Evolutionary conservation across 768 basidiomycete genomes (phyloP).

Genomic region (Megacollybia marginata): DNA sequence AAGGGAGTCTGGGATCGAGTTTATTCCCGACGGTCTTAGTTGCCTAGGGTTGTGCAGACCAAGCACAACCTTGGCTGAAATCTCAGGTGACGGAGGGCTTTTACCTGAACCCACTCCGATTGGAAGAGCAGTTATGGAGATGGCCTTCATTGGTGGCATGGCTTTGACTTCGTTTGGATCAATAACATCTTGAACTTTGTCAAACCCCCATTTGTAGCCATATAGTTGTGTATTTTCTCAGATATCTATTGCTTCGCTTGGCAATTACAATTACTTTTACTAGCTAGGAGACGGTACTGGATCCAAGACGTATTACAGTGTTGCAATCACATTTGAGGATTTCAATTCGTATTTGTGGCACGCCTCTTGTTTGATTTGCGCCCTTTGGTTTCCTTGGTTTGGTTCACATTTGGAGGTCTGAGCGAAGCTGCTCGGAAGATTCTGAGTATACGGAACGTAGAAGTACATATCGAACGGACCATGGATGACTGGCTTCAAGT

Average conservation of each 20-base stretch:
- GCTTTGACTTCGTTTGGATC: slow-evolving; percentile 44
- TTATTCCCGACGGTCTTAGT: slow-evolving; percentile 71
- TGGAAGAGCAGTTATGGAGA: slow-evolving; percentile 47
- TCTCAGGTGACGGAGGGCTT: background rate
- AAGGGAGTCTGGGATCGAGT: slow-evolving; percentile 65
- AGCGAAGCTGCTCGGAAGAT: slow-evolving; percentile 26
- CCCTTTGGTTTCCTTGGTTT: slow-evolving; percentile 35
- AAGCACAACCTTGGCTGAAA: background rate
- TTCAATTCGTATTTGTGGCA: no score
- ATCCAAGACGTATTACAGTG: no score
- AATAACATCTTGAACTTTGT: slow-evolving; percentile 20
- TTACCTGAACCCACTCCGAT: slow-evolving; percentile 38
- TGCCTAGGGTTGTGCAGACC: slow-evolving; percentile 59
- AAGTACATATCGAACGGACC: slow-evolving; percentile 26
- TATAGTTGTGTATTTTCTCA: background rate
- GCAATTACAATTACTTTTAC: background rate
- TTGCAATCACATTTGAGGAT: no score
- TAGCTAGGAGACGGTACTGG: no score
- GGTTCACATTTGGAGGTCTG: slow-evolving; percentile 33
- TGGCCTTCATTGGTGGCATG: slow-evolving; percentile 48
- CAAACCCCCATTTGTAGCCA: slow-evolving; percentile 1
- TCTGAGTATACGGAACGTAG: background rate
- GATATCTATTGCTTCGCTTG: background rate
- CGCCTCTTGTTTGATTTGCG: slow-evolving; percentile 33
- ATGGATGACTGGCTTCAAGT: slow-evolving; percentile 54